phyloP scores from a whole-genome alignment of 2,329 filamentous ascomycete species.

The Verticillium dahliae region DNA sequence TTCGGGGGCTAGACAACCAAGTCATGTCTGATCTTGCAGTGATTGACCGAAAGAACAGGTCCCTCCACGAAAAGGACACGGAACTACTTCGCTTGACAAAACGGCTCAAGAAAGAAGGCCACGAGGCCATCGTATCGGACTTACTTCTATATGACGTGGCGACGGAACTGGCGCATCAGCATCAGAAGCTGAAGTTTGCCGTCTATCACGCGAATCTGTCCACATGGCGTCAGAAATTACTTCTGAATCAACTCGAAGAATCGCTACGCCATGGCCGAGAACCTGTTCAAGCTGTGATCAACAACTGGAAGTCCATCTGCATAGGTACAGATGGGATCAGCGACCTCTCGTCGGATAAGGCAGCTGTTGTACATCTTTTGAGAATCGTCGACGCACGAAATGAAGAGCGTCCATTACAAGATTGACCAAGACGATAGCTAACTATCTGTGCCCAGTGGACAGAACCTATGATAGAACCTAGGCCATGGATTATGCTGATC shows the following conservation, averaged over 20 bases:
- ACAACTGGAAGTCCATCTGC: background rate
- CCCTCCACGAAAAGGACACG: background rate
- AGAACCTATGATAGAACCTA: too few relatives aligned
- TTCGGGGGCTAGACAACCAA: background rate
- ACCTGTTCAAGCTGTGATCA: background rate
- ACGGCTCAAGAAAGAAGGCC: background rate
- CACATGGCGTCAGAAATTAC: background rate
- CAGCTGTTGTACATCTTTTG: background rate
- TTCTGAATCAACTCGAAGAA: background rate
- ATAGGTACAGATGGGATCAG: background rate
- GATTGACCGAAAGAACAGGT: background rate
- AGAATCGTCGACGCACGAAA: background rate
- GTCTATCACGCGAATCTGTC: background rate
- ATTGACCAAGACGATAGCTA: too few relatives aligned
- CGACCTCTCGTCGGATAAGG: background rate
- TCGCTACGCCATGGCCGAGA: background rate
- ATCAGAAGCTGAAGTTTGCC: background rate
- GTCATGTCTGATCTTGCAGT: background rate
- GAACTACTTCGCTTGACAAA: background rate
- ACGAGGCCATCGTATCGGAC: background rate
- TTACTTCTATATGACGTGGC: background rate
- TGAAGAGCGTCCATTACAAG: background rate
- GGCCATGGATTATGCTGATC: too few relatives aligned
- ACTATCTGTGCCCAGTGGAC: too few relatives aligned
- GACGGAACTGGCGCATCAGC: background rate